Evolutionary conservation across 768 basidiomycete genomes (phyloP), one percentile per base, ranked within the genome.

Genomic region (Lyophyllum atratum): DNA sequence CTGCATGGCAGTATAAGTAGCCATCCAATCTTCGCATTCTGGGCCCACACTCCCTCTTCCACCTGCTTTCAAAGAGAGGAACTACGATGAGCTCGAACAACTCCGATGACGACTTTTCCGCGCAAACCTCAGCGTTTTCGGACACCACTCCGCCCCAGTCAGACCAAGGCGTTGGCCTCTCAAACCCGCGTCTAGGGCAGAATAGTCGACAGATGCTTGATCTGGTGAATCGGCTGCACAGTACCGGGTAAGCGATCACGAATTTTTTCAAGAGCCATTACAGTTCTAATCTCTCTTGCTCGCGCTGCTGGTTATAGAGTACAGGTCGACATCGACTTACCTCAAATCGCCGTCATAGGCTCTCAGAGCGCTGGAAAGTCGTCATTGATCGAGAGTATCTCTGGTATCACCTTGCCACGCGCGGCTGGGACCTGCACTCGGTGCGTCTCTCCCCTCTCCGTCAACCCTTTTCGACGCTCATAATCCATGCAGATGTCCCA

Each of bases 381-480:
- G 0, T 91, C 89, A 0, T 76, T 91, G 4, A 90, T 92, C 11
- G 89, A 92, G 61, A 81, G 86, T 0, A 90, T 92, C 44, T 89
- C 87, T 0, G 87, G 89, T 0, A 82, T 91, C 17, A 86, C 81
- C 0, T 72, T 91, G 0, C 89, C 89, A 22, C 79, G 88, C 10
- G 86, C 85, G 0, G 75, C 83, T n/a, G 90, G 90, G 0, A 90
- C 89, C 0, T 91, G 90, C 58, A 92, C 90, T 1, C 77, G 90
- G 90, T 85, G 58, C 37, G 25, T n/a, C 10, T 25, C 29, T 25
- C 44, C 22, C 9, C 44, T 21, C 39, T 5, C n/a, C n/a, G 1
- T 4, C 4, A 4, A 10, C 4, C 17, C 10, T 19, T 4, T 6
- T 4, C 19, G 3, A 14, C 17, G 7, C 39, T 40, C 17, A 40